Conservation (phyloP, 2,329 filamentous ascomycete genomes). For the Nemania diffusa region DNA sequence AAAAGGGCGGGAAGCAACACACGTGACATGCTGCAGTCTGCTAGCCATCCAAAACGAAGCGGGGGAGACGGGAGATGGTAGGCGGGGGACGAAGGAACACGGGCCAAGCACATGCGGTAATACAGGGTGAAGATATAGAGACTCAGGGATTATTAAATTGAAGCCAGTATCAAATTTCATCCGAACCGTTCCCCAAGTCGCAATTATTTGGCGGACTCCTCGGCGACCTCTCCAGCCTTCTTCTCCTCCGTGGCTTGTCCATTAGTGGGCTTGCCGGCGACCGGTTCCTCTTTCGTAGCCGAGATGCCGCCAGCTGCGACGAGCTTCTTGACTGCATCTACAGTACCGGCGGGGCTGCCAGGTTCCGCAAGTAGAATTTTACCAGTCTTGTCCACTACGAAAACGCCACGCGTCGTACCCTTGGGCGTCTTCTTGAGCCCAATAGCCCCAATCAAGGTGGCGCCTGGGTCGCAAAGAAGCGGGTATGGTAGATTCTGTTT, state of each 20-base stretch:
- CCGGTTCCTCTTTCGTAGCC: conserved; percentile 40
- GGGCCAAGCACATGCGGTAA: conserved; percentile 20
- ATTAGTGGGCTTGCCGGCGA: conserved; percentile 42
- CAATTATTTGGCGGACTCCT: conserved; percentile 30
- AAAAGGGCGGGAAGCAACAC: conserved; percentile 12
- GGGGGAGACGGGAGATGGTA: neutral
- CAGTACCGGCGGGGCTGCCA: conserved; percentile 81
- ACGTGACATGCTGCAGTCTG: conserved; percentile 19
- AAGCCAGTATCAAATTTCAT: conserved; percentile 31
- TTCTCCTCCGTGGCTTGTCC: conserved; percentile 51
- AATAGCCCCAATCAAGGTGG: conserved; percentile 82
- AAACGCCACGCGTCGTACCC: conserved; percentile 86
- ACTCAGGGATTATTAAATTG: conserved; percentile 15
- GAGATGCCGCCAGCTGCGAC: conserved; percentile 59
- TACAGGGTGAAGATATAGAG: conserved; percentile 23
- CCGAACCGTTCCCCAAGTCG: conserved; percentile 4
- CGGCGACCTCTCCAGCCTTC: conserved; percentile 56
- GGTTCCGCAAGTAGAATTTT: conserved; percentile 80
- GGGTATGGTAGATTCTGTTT: conserved; percentile 92
- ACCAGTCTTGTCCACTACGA: conserved; percentile 83
- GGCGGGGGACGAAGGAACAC: conserved; percentile 1
- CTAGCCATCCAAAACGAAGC: conserved; percentile 16
- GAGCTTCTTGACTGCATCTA: conserved; percentile 79
- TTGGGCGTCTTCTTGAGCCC: conserved; percentile 88
- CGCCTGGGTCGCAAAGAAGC: conserved; percentile 83